Conservation (phyloP, 2,329 filamentous ascomycete species). For the Stemphylium vesicarium region DNA sequence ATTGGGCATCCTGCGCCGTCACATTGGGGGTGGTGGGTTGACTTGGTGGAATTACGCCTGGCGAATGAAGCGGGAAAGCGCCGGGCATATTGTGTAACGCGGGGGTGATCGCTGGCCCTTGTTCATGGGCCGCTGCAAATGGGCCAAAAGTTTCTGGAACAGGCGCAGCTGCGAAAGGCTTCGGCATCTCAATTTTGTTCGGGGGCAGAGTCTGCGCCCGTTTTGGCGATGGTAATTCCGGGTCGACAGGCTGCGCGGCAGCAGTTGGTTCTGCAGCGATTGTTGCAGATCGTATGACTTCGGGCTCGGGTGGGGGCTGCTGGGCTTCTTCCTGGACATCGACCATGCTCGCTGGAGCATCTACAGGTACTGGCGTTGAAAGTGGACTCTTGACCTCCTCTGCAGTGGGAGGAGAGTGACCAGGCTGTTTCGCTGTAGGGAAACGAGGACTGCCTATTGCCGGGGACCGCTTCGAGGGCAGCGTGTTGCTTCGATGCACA, state of each 20-base stretch:
- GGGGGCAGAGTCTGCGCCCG: slow-evolving; percentile 30
- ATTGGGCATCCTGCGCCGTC: slow-evolving; percentile 24
- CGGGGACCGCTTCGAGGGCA: slow-evolving; percentile 89
- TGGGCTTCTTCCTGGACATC: slow-evolving; percentile 16
- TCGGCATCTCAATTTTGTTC: slow-evolving; percentile 35
- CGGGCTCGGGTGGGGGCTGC: slow-evolving; percentile 3
- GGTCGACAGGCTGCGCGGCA: slow-evolving; percentile 14
- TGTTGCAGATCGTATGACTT: slow-evolving; percentile 2
- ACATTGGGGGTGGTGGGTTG: slow-evolving; percentile 45
- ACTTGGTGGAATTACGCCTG: slow-evolving; percentile 50
- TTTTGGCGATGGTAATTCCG: slow-evolving; percentile 19
- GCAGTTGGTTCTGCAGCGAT: slow-evolving; percentile 10
- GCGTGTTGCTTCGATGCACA: slow-evolving; percentile 84
- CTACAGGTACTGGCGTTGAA: slow-evolving; percentile 23
- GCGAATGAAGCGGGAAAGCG: slow-evolving; percentile 64
- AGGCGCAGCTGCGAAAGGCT: slow-evolving; percentile 17
- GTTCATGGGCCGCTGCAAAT: slow-evolving; percentile 22
- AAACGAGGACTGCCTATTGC: slow-evolving; percentile 58
- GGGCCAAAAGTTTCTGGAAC: not conserved
- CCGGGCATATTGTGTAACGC: slow-evolving; percentile 58
- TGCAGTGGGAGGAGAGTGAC: slow-evolving; percentile 58
- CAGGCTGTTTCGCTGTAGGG: slow-evolving; percentile 54
- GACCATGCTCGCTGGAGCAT: slow-evolving; percentile 14
- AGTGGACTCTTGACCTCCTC: slow-evolving; percentile 36
- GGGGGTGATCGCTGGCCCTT: slow-evolving; percentile 35